Evolutionary conservation across 805 yeast species (phyloP), one percentile per base, ranked within the genome.

Genomic region (Wickerhamomyces ciferrii): DNA sequence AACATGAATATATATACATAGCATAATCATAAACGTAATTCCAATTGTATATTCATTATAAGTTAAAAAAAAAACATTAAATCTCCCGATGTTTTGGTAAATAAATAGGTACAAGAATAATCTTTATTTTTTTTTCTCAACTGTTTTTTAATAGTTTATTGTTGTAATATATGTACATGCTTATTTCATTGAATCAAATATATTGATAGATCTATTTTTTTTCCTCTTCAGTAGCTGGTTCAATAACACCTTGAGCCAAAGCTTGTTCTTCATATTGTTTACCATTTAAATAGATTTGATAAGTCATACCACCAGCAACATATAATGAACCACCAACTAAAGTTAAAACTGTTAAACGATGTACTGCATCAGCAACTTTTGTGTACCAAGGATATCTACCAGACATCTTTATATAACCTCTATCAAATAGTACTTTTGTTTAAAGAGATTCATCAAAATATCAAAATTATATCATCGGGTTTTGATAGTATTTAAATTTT

Each of bases 311-410:
- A 27, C 74, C 76, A 11, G 71, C 55, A 73, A 79, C 72, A 61
- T 75, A 78, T 44, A 69, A 46, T 1, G 76, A 64, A 40, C 75
- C 75, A 42, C 91, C 91, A 19, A 82, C 76, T 27, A 85, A 69
- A 3, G 84, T 75, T 20, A 84, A 61, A 40, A 85, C 90, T 0
- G 88, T 81, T 48, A 84, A 63, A 67, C 92, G 83, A 65, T 85
- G 92, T 24, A 75, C 76, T 38, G 84, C 75, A 63, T 85, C 92
- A 2, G 87, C 78, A 3, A 77, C 80, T 63, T 79, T 82, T 2
- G 84, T 80, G 62, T 84, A 84, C 92, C 92, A 85, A 41, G 91
- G 87, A 60, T 78, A 77, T 56, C 65, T 67, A 29, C 57, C 57
- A 21, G 79, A 65, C 79, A 75, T 75, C 27, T 29, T 47, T 40